Base-by-base conservation (phyloP, 164 flowering plant genomes). In the Macadamia integrifolia region DNA sequence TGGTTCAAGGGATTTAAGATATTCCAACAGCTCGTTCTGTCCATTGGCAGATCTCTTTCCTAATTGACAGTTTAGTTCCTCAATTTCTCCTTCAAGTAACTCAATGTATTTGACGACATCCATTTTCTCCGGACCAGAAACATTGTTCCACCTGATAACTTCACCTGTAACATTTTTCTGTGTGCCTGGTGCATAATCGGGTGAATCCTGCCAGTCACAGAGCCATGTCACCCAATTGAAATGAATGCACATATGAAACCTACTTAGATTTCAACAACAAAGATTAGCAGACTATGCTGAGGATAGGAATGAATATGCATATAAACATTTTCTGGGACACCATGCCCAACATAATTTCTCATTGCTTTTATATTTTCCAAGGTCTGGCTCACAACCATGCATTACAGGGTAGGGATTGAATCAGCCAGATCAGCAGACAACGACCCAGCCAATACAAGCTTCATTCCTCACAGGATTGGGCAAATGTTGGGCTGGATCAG, bases 131-230 rank as follows among this genome's bases (percentile, higher is more conserved):
- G 86, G 83, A 68, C 99, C 99, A 70, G 97, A 88, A 59, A 91
- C 81, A 82, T 82, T 87, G 79, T 90, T 90, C 99, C 99, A 94
- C 77, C 87, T 77, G 66, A 94, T 90, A 62, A 94, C 95, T 81
- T 94, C 99, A 62, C 99, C 97, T 2, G 88, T 78, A 53, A 94
- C 95, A 62, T 90, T 92, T 83, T 92, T 94, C 79, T 94, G 99
- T 35, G 97, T 90, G 49, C 97, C 99, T 68, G 96, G 90, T 60
- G 96, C 97, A 84, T 86, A 93, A 75, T 90, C 93, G 55, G 91
- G 85, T 32, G 9, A 71, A 78, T 91, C 96, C 98, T 93, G 79
- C 44, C 28, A 70, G 18, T 58, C 65, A 70, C 43, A 35, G 50
- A 5, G 40, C 3, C 40, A 35, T 35, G 40, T 35, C 40, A 35